phyloP scores from a whole-genome alignment of 768 basidiomycete species.

The Tricholoma flavovirens region DNA sequence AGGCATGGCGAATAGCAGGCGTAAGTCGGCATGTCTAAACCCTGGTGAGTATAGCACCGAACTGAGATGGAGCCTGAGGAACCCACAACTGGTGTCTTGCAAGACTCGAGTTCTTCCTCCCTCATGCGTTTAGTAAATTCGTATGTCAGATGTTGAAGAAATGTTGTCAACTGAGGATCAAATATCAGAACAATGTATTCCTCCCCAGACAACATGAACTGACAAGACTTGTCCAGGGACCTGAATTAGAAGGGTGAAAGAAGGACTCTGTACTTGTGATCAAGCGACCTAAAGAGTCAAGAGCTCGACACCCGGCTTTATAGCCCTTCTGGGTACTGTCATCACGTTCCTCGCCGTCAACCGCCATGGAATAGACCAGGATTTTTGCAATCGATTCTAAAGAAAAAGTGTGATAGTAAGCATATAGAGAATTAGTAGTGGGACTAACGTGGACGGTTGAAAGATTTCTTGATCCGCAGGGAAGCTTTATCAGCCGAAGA shows the following conservation, averaged over 20 bases:
- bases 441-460: slow-evolving; percentile 56
- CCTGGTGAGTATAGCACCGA: neutral
- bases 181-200: slow-evolving; percentile 3
- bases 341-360: slow-evolving; percentile 62
- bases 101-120: slow-evolving; percentile 71
- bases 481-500: slow-evolving; percentile 50
- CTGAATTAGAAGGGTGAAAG: slow-evolving; percentile 94
- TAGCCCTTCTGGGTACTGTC: slow-evolving; percentile 44
- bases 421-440: neutral
- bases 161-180: slow-evolving; percentile 48
- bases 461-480: slow-evolving; percentile 61
- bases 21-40: slow-evolving; percentile 71
- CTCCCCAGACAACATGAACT: slow-evolving; percentile 12
- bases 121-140: slow-evolving; percentile 78
- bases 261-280: slow-evolving; percentile 91
- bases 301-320: slow-evolving; percentile 78
- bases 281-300: slow-evolving; percentile 82
- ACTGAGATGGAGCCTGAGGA: neutral
- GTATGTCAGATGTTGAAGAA: slow-evolving; percentile 63
- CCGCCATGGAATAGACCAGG: slow-evolving; percentile 83
- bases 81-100: slow-evolving; percentile 72
- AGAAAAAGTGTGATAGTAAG: slow-evolving; percentile 4
- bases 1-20: slow-evolving; percentile 69
- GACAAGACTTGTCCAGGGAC: slow-evolving; percentile 70
- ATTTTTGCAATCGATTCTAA: slow-evolving; percentile 76